Evolutionary conservation across 1,139 yeast genomes (phyloP).

Genomic region (Yamadazyma spencermartinsiae): DNA sequence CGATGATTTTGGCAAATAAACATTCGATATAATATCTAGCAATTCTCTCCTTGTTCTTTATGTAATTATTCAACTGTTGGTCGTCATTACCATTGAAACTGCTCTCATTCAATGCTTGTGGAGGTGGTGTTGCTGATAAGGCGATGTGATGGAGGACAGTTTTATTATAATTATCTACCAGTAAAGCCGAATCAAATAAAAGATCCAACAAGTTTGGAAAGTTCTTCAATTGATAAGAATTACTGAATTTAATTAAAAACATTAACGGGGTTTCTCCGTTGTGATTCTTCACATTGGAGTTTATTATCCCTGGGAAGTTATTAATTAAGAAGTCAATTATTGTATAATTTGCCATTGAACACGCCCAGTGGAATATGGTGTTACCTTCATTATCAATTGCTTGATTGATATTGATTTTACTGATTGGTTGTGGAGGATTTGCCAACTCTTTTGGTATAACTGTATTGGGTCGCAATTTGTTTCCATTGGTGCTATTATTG

Average conservation of each 20-base stretch:
- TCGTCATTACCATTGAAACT: conserved; percentile 18
- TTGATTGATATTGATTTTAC: conserved; percentile 64
- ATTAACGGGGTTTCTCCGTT: conserved; percentile 89
- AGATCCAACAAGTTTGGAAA: conserved; percentile 73
- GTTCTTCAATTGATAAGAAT: conserved; percentile 73
- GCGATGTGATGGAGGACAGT: conserved; percentile 88
- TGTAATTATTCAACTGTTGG: conserved; percentile 15
- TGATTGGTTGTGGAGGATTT: conserved; percentile 44
- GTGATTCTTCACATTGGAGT: conserved; percentile 64
- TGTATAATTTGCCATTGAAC: conserved; percentile 79
- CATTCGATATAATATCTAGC: conserved; percentile 83
- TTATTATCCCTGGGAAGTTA: conserved; percentile 42
- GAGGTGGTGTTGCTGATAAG: conserved; percentile 13
- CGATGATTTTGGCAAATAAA: conserved; percentile 58
- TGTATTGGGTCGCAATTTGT: conserved; percentile 18
- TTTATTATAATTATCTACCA: conserved; percentile 66
- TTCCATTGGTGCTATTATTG: conserved; percentile 5
- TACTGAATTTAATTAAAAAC: conserved; percentile 86
- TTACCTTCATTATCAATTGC: conserved; percentile 93
- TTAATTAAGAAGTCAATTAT: conserved; percentile 70
- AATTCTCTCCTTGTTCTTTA: conserved; percentile 60
- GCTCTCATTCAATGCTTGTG: conserved; percentile 9
- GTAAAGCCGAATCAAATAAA: conserved; percentile 73
- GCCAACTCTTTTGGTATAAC: conserved; percentile 34
- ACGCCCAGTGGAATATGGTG: conserved; percentile 94